Conservation (phyloP, 192 early-diverging fungal species). For the Mortierella claussenii region DNA sequence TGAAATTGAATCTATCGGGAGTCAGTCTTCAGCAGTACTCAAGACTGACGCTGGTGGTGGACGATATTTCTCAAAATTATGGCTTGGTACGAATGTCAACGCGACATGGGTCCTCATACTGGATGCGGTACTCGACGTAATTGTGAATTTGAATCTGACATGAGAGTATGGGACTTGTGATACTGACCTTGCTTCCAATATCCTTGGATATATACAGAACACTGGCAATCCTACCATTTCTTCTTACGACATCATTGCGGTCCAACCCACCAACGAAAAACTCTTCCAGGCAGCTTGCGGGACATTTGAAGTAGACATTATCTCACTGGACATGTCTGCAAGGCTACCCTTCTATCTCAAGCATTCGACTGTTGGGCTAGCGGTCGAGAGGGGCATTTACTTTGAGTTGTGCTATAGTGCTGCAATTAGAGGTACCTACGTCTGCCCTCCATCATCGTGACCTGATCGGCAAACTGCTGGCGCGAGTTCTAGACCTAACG, state of each 20-base stretch:
- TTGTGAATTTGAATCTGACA: too few relatives aligned
- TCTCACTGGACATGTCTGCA: slow-evolving; percentile 75
- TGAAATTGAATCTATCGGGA: slow-evolving; percentile 46
- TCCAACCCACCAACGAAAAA: slow-evolving; percentile 77
- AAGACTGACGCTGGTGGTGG: slow-evolving; percentile 66
- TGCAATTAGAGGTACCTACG: slow-evolving; percentile 73
- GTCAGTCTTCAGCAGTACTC: slow-evolving; percentile 62
- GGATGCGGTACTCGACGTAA: too few relatives aligned
- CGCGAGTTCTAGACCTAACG: too few relatives aligned
- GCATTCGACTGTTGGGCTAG: slow-evolving; percentile 69
- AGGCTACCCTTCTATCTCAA: slow-evolving; percentile 77
- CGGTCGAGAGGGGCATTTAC: slow-evolving; percentile 77
- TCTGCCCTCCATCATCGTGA: too few relatives aligned
- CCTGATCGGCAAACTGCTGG: too few relatives aligned
- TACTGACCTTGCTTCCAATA: too few relatives aligned
- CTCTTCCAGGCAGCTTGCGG: slow-evolving; percentile 75
- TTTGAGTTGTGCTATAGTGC: slow-evolving; percentile 83
- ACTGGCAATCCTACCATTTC: slow-evolving; percentile 48
- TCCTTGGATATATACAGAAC: too few relatives aligned
- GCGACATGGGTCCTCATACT: too few relatives aligned
- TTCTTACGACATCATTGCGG: slow-evolving; percentile 77
- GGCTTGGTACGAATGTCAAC: slow-evolving; percentile 57
- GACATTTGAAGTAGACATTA: slow-evolving; percentile 81
- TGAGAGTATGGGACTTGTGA: too few relatives aligned
- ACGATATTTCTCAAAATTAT: slow-evolving; percentile 67